Evolutionary conservation across 306 rosid species (phyloP).

Genomic region (Acacia melanoxylon): DNA sequence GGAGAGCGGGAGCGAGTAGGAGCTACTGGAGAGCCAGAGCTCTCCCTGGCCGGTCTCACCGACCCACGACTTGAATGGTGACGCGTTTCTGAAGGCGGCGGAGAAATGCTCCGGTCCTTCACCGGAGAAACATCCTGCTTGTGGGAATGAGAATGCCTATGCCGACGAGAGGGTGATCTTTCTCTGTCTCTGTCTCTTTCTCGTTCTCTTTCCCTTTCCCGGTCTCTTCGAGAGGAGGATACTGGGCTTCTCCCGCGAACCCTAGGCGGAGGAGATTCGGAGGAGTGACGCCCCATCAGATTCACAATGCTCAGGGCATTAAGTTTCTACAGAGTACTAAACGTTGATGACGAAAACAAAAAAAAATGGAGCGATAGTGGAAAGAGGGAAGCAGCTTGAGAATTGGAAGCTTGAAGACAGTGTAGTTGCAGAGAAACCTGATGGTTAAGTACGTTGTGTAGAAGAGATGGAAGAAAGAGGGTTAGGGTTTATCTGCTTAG

Average conservation of each 20-base stretch:
- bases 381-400: not conserved
- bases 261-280: conserved; percentile 17
- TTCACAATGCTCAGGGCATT: conserved; percentile 8
- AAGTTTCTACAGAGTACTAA: not conserved
- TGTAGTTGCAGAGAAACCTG: not conserved
- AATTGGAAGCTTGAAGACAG: not conserved
- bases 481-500: not conserved
- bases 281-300: conserved; percentile 12
- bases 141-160: conserved; percentile 38
- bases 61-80: conserved; percentile 32
- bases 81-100: conserved; percentile 33
- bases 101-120: conserved; percentile 28
- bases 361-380: not conserved
- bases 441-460: not conserved
- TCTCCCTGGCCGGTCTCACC: conserved; percentile 32
- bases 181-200: conserved; percentile 6
- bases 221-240: conserved; percentile 39
- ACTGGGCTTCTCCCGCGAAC: not conserved
- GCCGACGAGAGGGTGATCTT: conserved; percentile 43
- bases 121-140: conserved; percentile 37
- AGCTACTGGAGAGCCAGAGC: conserved; percentile 41
- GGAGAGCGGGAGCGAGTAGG: conserved; percentile 44
- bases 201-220: conserved; percentile 7
- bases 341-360: not conserved
- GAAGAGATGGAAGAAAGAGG: not conserved